phyloP scores from a whole-genome alignment of 257 asterid species.

The Craterostigma plantagineum region DNA sequence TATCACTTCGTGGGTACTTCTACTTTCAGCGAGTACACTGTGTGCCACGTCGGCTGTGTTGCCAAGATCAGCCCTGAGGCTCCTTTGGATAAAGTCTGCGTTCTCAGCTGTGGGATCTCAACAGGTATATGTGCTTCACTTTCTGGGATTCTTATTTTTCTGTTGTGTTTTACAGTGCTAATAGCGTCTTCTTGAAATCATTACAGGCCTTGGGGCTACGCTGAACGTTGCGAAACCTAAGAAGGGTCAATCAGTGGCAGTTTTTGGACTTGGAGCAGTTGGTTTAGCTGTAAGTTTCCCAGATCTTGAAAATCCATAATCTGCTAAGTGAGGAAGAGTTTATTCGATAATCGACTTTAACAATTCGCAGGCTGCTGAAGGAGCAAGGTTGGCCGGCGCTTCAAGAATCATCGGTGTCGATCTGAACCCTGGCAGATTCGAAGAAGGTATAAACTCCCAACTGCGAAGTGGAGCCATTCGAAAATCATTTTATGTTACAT shows the following conservation, averaged over 20 bases:
- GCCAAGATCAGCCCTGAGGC: conserved; percentile 62
- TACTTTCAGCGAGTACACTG: conserved; percentile 65
- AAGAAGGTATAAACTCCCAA: conserved; percentile 20
- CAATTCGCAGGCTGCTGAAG: conserved; percentile 54
- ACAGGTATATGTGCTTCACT: conserved; percentile 34
- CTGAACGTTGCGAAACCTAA: conserved; percentile 65
- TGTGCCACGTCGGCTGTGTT: conserved; percentile 61
- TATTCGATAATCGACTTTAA: background rate
- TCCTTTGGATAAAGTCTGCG: conserved; percentile 69
- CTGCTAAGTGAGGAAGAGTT: no score
- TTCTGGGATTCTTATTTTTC: no score
- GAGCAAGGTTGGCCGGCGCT: conserved; percentile 64
- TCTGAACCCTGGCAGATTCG: conserved; percentile 30
- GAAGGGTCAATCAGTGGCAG: conserved; percentile 48
- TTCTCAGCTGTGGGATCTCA: conserved; percentile 69
- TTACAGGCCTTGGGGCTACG: conserved; percentile 67
- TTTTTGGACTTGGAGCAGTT: conserved; percentile 66
- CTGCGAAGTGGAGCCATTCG: no score
- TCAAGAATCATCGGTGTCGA: conserved; percentile 66
- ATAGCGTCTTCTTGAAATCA: conserved; percentile 4
- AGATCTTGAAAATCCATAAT: background rate
- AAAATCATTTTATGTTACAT: background rate
- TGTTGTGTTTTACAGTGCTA: background rate
- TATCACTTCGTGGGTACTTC: conserved; percentile 71
- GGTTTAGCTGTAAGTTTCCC: conserved; percentile 48